Evolutionary conservation across 1,139 yeast species (phyloP), one percentile per base, ranked within the genome.

Genomic region (Pichia sp.): DNA sequence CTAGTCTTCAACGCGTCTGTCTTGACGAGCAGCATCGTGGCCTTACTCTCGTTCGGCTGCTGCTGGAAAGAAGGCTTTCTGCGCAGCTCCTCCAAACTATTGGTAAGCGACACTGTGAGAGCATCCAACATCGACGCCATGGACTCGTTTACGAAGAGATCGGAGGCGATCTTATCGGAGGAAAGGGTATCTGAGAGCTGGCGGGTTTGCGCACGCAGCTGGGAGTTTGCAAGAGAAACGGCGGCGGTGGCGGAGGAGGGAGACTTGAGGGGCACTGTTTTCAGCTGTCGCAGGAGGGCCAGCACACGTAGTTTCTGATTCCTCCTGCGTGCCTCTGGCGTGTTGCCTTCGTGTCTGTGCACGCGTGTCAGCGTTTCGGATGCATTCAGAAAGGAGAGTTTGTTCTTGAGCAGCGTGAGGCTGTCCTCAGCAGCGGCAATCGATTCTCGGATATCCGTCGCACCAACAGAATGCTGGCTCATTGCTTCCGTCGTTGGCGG

Each of bases 1-100:
- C 45, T 53, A 30, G 59, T 39, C 28, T 53, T 55, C 9, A 51
- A 48, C 1, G 55, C 49, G 31, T 47, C 52, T 41, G 25, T 53
- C 41, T 41, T 52, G 44, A 13, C 5, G n/a, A 49, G n/a, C 21
- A 41, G 13, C 3, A 25, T 5, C 7, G 31, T 5, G n/a, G 31
- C 19, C 21, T 41, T 25, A 2, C n/a, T 31, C 9, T 25, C 22
- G 22, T 41, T 25, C n/a, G 44, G 31, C 36, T 31, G 36, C 36
- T 31, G 36, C 36, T 31, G 36, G 36, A 31, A 31, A 16, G 36
- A 31, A 13, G 36, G 36, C 36, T 31, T 13, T n/a, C 16, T 12
- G 16, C 4, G 36, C 36, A 31, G 36, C 16, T 31, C 36, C 13
- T 10, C 36, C 36, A 31, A 16, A n/a, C 16, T 5, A 16, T 13